These are phyloP conservation scores for Otatea glauca DNA, from an alignment of 176 grass and related monocot species.

Conservation along the genomic window DNA sequence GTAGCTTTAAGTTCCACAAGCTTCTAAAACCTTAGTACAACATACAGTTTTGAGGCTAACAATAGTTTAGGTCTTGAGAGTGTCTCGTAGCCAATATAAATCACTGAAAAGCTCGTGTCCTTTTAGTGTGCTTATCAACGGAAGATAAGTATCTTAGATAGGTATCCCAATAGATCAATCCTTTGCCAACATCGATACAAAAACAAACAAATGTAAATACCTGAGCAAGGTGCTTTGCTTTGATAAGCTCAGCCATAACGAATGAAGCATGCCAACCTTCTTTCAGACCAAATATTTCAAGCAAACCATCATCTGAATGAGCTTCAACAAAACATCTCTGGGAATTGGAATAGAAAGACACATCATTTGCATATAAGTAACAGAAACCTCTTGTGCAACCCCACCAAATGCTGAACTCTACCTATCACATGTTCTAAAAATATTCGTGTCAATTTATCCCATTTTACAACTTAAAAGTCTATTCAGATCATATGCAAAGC, in stretches of 20 bases:
- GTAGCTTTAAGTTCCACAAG: background rate
- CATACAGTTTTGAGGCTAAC: background rate
- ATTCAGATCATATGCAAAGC: constrained; percentile 16
- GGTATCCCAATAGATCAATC: background rate
- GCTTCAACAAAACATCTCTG: constrained; percentile 90
- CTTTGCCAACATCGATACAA: background rate
- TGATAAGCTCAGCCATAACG: constrained; percentile 93
- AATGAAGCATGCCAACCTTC: constrained; percentile 99
- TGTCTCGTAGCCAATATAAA: background rate
- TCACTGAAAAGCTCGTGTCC: background rate
- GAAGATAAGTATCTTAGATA: background rate
- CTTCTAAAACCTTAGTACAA: background rate
- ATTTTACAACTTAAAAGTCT: background rate
- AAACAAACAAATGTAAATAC: constrained; percentile 39
- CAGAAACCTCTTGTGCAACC: background rate
- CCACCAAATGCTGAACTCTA: constrained; percentile 12
- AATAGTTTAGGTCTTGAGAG: background rate
- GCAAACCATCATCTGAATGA: constrained; percentile 84
- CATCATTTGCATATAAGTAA: constrained; percentile 19
- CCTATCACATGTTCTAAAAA: background rate
- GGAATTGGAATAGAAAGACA: constrained; percentile 31
- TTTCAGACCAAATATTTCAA: constrained; percentile 99
- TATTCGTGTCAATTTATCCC: background rate
- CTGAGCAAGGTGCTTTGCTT: constrained; percentile 95
- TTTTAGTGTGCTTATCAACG: background rate